phyloP scores from a whole-genome alignment of 2,329 filamentous ascomycete species.

The Amesomyces nigricolor region DNA sequence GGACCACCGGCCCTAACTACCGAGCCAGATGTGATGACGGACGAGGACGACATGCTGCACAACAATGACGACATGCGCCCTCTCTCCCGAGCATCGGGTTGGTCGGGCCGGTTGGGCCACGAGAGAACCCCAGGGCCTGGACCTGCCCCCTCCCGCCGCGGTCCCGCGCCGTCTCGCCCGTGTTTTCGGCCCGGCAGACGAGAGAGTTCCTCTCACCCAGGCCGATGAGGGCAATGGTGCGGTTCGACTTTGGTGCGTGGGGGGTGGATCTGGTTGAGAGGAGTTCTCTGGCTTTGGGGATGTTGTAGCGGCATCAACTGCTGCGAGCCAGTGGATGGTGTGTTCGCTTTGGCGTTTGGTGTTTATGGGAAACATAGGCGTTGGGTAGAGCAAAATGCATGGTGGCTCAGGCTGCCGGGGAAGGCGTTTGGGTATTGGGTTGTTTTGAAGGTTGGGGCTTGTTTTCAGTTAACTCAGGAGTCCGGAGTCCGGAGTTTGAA shows the following conservation, averaged over 20 bases:
- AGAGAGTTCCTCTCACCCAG: constrained; percentile 21
- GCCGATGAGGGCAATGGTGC: constrained; percentile 16
- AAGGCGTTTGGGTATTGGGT: constrained; percentile 1
- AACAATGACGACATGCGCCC: neutral
- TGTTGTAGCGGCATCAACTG: neutral
- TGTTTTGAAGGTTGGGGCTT: neutral
- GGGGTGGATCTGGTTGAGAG: constrained; percentile 11
- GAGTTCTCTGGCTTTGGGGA: neutral
- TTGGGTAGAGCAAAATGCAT: constrained; percentile 5
- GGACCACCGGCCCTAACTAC: neutral
- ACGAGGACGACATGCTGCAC: constrained; percentile 2
- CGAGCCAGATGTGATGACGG: constrained; percentile 14
- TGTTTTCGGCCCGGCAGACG: constrained; percentile 19
- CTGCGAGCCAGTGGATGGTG: neutral
- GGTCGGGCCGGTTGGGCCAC: neutral
- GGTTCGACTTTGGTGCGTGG: constrained; percentile 23
- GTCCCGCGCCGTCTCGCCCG: constrained; percentile 12
- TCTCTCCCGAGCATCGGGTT: constrained; percentile 1
- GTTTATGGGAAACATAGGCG: neutral
- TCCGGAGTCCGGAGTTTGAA: neutral
- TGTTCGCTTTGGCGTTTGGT: neutral
- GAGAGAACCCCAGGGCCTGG: neutral
- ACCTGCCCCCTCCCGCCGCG: constrained; percentile 5
- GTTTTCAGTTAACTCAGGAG: neutral
- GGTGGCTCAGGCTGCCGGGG: neutral